Base-by-base conservation (phyloP, 1,284 basidiomycete species). In the Ceratobasidium sp. region DNA sequence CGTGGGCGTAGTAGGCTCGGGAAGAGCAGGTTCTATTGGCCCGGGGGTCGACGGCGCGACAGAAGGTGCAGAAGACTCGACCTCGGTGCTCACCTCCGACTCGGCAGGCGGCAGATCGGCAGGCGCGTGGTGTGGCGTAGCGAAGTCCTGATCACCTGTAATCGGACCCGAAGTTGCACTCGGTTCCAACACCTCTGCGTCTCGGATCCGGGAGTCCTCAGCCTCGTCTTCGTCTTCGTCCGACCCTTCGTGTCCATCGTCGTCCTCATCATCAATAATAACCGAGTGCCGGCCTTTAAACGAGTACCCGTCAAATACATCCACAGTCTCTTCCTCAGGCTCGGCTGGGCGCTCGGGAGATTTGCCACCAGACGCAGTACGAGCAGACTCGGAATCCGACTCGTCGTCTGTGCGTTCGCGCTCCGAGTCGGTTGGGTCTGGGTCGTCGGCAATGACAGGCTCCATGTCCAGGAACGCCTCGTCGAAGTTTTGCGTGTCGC, bases 401-500 rank as follows among this genome's bases (percentile, higher is more conserved):
- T 77, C 76, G 59, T 56, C 53, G 53, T 62, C 59, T 27, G 59
- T 62, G 39, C 59, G 59, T 79, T 71, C 83, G 39, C 83, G 84
- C 76, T 89, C 88, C 76, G 85, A 78, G 54, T 79, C 78, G 37
- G 69, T 62, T 31, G 86, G 83, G 46, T 88, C 87, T 78, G 88
- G 86, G 75, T 86, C 89, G 78, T 91, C 92, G 37, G 77, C 75
- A 77, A 94, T 88, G 74, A 92, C 90, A 48, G 94, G 94, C 78
- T 93, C 91, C 92, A 98, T 96, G 80, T 95, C 94, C 74, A 98
- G 87, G 88, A 98, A 98, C 41, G 94, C 92, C 78, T 97, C 94
- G 81, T 98, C 97, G 81, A 98, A 99, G 83, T 98, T 98, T 82
- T 95, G 94, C 77, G 94, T 97, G 87, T 99, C 97, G 80, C 91